Percentiles rank a stretch among this genome's conserved stretches.
These are phyloP conservation scores for Periconia sp. DNA, from an alignment of 2,329 filamentous ascomycete genomes.

Conservation along the genomic window DNA sequence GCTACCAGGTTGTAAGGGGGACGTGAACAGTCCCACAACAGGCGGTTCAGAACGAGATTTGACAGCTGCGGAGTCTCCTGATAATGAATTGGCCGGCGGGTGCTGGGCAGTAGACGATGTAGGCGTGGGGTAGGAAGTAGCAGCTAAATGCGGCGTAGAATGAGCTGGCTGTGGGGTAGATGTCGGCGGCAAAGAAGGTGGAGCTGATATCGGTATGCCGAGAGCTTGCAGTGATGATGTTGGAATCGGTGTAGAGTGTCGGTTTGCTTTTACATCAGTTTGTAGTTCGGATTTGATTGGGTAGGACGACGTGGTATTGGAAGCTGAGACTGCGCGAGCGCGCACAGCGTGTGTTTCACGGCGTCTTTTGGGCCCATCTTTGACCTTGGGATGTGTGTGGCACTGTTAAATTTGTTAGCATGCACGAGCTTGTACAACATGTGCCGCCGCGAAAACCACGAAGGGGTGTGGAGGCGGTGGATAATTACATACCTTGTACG, in stretches of 20 bases:
- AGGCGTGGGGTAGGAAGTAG: conserved; percentile 28
- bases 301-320: conserved; percentile 37
- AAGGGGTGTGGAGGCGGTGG: neutral
- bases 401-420: conserved; percentile 37
- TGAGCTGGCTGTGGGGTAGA: conserved; percentile 26
- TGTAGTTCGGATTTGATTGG: conserved; percentile 32
- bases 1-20: conserved; percentile 33
- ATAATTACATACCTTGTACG: conserved; percentile 70
- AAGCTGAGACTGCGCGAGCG: conserved; percentile 38
- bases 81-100: conserved; percentile 6
- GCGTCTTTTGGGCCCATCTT: conserved; percentile 46
- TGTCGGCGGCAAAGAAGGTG: conserved; percentile 10
- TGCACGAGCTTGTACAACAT: conserved; percentile 13
- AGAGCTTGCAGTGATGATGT: conserved; percentile 25
- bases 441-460: neutral
- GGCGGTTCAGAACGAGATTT: conserved; percentile 11
- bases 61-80: neutral
- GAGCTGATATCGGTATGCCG: conserved; percentile 22
- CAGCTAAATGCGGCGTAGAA: conserved; percentile 18
- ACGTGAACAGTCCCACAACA: conserved; percentile 34
- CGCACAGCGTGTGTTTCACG: conserved; percentile 44
- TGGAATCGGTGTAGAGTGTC: conserved; percentile 35
- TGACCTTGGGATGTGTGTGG: conserved; percentile 47
- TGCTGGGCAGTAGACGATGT: conserved; percentile 22
- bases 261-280: conserved; percentile 24